Percentiles rank a stretch among this genome's conserved stretches.
Evolutionary conservation across 2,329 filamentous ascomycete genomes (phyloP).

Genomic region (Fusarium proliferatum): DNA sequence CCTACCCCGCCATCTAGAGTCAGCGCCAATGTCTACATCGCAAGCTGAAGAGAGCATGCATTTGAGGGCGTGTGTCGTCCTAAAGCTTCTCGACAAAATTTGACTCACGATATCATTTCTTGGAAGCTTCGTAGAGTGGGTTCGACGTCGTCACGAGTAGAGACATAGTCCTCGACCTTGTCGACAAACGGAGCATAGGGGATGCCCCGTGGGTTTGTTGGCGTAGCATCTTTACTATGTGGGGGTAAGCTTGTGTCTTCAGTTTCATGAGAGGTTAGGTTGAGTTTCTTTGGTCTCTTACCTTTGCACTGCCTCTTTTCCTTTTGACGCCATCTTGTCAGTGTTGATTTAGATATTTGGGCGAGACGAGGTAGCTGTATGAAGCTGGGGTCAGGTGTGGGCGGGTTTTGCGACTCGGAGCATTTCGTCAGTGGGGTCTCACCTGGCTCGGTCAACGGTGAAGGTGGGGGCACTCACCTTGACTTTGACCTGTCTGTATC

Average conservation of each 20-base stretch:
- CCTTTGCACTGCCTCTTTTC: conserved; percentile 52
- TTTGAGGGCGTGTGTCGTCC: conserved; percentile 10
- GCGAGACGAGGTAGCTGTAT: conserved; percentile 34
- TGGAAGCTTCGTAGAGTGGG: conserved; percentile 84
- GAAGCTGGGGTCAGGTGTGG: conserved; percentile 39
- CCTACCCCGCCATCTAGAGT: conserved; percentile 60
- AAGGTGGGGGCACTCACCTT: conserved; percentile 43
- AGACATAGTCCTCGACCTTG: conserved; percentile 88
- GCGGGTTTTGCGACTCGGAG: conserved; percentile 46
- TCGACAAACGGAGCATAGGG: conserved; percentile 88
- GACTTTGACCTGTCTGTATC: not conserved
- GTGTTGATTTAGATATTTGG: conserved; percentile 34
- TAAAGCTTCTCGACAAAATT: conserved; percentile 12
- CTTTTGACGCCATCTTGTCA: conserved; percentile 55
- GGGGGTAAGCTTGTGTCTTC: conserved; percentile 24
- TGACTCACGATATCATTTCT: conserved; percentile 88
- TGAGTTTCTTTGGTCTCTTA: conserved; percentile 34
- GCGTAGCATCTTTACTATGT: conserved; percentile 59
- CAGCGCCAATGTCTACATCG: conserved; percentile 24
- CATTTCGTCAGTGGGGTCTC: conserved; percentile 49
- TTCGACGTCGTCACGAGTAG: conserved; percentile 82
- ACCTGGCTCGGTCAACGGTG: conserved; percentile 43
- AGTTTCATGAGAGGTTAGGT: not conserved
- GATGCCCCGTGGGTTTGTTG: conserved; percentile 84
- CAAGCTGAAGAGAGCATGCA: conserved; percentile 12